Evolutionary conservation across 1,139 yeast species (phyloP), one percentile per base, ranked within the genome.

Genomic region (Nakaseomyces glabratus): DNA sequence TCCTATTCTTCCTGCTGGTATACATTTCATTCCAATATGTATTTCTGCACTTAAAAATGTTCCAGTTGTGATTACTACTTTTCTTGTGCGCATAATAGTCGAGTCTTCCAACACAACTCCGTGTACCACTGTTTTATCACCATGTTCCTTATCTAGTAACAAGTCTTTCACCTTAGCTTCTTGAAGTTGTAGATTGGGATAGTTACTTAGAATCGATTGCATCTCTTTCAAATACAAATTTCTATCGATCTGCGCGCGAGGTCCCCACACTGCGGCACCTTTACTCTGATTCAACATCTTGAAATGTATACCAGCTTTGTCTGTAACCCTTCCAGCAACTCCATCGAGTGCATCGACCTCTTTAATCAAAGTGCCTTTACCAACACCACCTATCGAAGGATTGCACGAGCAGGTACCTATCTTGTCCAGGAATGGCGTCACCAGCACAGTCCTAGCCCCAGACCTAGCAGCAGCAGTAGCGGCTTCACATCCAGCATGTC

Each of bases 231-330:
- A 64, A 55, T 90, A 93, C 3, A 88, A 69, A 33, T 73, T 65
- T 43, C 99, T 65, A 57, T 93, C 98, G 20, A 93, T 90, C 57
- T 93, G 98, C 1, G 96, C 96, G 40, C 99, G 62, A 5, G 97
- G 97, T 0, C 98, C 98, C 82, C 96, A 94, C 1, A 88, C 98
- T 0, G 98, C 98, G 0, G 97, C 85, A 1, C 99, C 99, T 46
- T 85, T 73, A 3, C 95, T 81, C 31, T 80, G 70, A 57, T 93
- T 93, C 41, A 93, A 65, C 40, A 86, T 76, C 54, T 84, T 85
- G 59, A 80, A 93, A 55, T 88, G 95, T 24, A 88, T 82, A 0
- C 98, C 98, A 0, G 98, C 94, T 48, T 71, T 66, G 58, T 93
- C 99, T 2, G 93, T 88, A 12, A 90, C 73, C 40, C 73, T 65